These are phyloP conservation scores for Croton setiger DNA, from an alignment of 441 rosid genomes.

Conservation along the genomic window DNA sequence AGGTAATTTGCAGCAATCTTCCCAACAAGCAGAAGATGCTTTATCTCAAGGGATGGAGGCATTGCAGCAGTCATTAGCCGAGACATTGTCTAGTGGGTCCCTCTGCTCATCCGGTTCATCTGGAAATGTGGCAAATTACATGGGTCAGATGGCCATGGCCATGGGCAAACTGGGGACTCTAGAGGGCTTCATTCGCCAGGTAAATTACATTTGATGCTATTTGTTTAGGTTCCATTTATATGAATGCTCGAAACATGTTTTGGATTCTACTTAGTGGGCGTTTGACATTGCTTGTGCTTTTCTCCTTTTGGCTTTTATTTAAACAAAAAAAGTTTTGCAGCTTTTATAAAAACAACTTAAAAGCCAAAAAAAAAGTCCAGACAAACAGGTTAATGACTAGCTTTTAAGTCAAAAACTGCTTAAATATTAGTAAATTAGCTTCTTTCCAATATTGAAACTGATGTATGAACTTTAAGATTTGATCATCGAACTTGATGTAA, in stretches of 20 bases:
- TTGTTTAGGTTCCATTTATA: background rate
- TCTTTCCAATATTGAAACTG: background rate
- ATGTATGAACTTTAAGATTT: background rate
- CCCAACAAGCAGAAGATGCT: slow-evolving; percentile 98
- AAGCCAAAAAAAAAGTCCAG: too few relatives aligned
- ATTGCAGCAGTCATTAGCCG: slow-evolving; percentile 87
- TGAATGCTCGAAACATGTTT: background rate
- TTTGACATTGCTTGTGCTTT: too few relatives aligned
- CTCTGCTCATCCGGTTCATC: slow-evolving; percentile 83
- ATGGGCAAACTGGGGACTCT: slow-evolving; percentile 97
- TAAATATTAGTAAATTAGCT: too few relatives aligned
- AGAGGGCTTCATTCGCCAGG: slow-evolving; percentile 95
- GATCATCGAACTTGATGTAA: background rate
- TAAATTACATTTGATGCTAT: slow-evolving; percentile 22
- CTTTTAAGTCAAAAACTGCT: too few relatives aligned
- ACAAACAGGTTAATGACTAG: too few relatives aligned
- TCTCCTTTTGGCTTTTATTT: too few relatives aligned
- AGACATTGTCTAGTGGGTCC: slow-evolving; percentile 82
- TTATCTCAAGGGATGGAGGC: slow-evolving; percentile 98
- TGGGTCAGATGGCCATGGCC: slow-evolving; percentile 99
- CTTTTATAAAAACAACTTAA: too few relatives aligned
- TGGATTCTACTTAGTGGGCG: background rate
- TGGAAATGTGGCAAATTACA: slow-evolving; percentile 92
- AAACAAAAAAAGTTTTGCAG: too few relatives aligned
- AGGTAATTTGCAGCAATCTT: slow-evolving; percentile 84